phyloP scores from a whole-genome alignment of 1,284 basidiomycete genomes.

The Trichosporon coremiiforme region DNA sequence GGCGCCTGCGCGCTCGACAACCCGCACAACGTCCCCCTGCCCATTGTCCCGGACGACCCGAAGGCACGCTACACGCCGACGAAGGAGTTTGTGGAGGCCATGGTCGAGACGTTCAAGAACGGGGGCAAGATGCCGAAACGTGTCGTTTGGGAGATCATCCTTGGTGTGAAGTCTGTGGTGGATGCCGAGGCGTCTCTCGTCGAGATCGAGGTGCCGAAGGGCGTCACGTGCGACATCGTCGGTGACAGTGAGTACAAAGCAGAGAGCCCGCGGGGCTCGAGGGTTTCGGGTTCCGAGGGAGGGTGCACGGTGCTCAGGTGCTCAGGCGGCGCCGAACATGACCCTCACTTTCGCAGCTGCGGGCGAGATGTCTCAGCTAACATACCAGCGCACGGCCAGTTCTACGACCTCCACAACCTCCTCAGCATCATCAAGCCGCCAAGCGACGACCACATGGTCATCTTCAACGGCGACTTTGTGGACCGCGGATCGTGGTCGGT shows the following conservation, averaged over 20 bases:
- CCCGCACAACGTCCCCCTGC: conserved; percentile 65
- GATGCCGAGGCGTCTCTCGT: conserved; percentile 80
- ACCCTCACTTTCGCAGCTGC: too few species aligned
- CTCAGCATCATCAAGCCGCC: conserved; percentile 83
- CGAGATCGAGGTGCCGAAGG: conserved; percentile 73
- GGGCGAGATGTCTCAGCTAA: background rate
- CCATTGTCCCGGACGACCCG: conserved; percentile 60
- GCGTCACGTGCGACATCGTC: conserved; percentile 83
- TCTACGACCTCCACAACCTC: conserved; percentile 89
- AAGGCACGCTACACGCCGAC: conserved; percentile 66
- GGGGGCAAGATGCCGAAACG: conserved; percentile 75
- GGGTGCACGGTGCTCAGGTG: background rate
- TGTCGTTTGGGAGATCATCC: conserved; percentile 92
- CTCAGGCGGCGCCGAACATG: background rate
- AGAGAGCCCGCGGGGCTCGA: too few species aligned
- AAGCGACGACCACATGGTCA: conserved; percentile 73
- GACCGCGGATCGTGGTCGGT: conserved; percentile 96
- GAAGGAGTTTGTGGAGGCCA: conserved; percentile 74
- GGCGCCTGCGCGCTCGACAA: conserved; percentile 61
- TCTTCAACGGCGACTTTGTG: conserved; percentile 94
- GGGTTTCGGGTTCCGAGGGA: background rate
- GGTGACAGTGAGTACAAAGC: conserved; percentile 66
- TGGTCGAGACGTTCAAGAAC: conserved; percentile 91
- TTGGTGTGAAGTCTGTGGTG: conserved; percentile 76
- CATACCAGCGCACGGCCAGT: conserved; percentile 64